Base-by-base conservation (phyloP, 768 basidiomycete species). In the Psilocybe cubensis region DNA sequence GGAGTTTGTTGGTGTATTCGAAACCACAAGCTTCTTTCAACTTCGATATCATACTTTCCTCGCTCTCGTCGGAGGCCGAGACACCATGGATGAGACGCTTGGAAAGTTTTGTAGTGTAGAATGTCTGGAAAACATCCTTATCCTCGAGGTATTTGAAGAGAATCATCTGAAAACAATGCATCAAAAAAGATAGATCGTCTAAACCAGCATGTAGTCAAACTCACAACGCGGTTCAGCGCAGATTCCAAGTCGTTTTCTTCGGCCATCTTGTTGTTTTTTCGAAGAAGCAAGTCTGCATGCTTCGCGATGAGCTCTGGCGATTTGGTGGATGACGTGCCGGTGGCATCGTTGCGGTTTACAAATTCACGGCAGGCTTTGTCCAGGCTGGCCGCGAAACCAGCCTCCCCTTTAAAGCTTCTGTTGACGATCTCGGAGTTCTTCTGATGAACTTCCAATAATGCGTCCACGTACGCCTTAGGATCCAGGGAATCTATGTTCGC, bases 71-170 rank as follows among this genome's bases (percentile, higher is more conserved):
- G 3, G 96, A 98, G 3, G 95, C 94, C 10, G 95, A 98, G 23
- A 92, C 87, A 21, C 87, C 87, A 61, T 93, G 89, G 62, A 99
- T 96, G 40, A 99, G 86, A 60, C 97, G 94, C 70, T 94, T 93
- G 48, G 94, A 95, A 28, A 99, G 79, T 75, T 96, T 96, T 63
- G 94, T 97, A 25, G 91, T 92, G 79, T 99, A 99, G 83, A 97
- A 99, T 17, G 92, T 93, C 72, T 98, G 96, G 89, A 98, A 99
- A 14, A 98, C 95, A 63, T 99, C 97, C 79, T 98, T 98, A 79
- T 99, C 96, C 72, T 97, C 95, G 64, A 99, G 89, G 72, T 98
- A 98, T 74, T 96, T 96, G 90, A 99, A 99, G 52, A 98, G 78
- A 27, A 96, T 82, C 97, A 99, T 98, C 97, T 99, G 67, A 2